phyloP scores from a whole-genome alignment of 2,329 filamentous ascomycete species.

The Ophiostoma quercus region DNA sequence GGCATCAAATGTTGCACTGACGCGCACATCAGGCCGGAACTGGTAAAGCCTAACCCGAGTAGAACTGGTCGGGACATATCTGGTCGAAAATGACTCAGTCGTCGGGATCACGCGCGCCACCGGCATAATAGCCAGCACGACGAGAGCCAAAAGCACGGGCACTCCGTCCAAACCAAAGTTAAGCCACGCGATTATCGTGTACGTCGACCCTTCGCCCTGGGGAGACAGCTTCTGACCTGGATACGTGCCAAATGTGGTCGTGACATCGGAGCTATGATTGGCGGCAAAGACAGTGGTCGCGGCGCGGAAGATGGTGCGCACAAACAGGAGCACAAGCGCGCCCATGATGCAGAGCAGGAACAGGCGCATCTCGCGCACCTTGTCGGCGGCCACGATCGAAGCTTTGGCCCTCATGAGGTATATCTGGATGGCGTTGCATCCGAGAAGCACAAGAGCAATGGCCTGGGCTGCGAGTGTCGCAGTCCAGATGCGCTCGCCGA shows the following conservation, averaged over 20 bases:
- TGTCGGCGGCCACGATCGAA: too few species aligned
- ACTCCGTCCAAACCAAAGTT: not conserved
- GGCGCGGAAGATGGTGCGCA: slow-evolving; percentile 1
- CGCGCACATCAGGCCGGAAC: not conserved
- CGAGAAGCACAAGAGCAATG: not conserved
- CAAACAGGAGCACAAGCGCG: not conserved
- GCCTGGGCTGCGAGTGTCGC: not conserved
- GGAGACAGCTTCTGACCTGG: not conserved
- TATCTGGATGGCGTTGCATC: not conserved
- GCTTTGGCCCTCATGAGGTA: not conserved
- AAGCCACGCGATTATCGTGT: not conserved
- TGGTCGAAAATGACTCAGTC: too few species aligned
- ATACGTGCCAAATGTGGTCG: not conserved
- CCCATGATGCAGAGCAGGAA: not conserved
- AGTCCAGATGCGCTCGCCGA: not conserved
- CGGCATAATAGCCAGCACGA: not conserved
- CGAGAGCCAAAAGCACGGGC: not conserved
- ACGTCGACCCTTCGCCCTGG: not conserved
- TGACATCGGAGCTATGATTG: not conserved
- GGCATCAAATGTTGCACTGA: not conserved
- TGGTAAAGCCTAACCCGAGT: not conserved
- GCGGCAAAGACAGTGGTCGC: not conserved
- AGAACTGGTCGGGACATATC: too few species aligned
- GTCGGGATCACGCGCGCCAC: not conserved
- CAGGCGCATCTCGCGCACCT: not conserved